phyloP scores from a whole-genome alignment of 2,329 filamentous ascomycete genomes.

The Myrmaecium sp. region DNA sequence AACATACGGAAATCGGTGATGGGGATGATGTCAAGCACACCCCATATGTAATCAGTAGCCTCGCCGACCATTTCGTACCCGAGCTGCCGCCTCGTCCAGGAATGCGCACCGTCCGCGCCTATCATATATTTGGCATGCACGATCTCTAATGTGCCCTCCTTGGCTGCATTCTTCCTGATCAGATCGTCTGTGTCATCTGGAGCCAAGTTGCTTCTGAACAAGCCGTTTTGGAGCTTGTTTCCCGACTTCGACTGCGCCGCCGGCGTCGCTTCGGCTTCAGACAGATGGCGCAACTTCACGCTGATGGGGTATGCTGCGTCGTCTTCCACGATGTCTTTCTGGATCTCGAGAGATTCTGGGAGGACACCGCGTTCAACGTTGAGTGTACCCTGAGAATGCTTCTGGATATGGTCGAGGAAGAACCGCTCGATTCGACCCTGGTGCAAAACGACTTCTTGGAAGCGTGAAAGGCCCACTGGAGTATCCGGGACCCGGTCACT shows the following conservation, averaged over 20 bases:
- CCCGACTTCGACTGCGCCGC: slow-evolving; percentile 20
- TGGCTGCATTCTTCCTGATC: slow-evolving; percentile 22
- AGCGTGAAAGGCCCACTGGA: slow-evolving; percentile 42
- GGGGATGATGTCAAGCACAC: slow-evolving; percentile 34
- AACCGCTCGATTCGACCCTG: slow-evolving; percentile 55
- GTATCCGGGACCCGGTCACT: slow-evolving; percentile 47
- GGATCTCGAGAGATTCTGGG: slow-evolving; percentile 37
- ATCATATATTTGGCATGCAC: slow-evolving; percentile 47
- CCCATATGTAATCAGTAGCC: slow-evolving; percentile 36
- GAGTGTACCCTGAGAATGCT: slow-evolving; percentile 37
- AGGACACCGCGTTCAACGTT: slow-evolving; percentile 39
- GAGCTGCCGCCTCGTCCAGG: slow-evolving; percentile 43
- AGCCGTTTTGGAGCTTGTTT: slow-evolving; percentile 27
- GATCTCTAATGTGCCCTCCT: slow-evolving; percentile 20
- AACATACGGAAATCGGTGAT: slow-evolving; percentile 36
- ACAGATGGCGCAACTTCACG: slow-evolving; percentile 39
- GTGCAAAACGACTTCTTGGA: slow-evolving; percentile 50
- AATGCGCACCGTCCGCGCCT: slow-evolving; percentile 52
- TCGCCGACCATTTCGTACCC: slow-evolving; percentile 40
- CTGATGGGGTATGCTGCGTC: slow-evolving; percentile 41
- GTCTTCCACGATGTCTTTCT: slow-evolving; percentile 33
- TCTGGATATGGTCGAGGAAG: slow-evolving; percentile 44
- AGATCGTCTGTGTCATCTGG: slow-evolving; percentile 41
- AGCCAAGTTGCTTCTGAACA: slow-evolving; percentile 43
- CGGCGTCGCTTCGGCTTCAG: slow-evolving; percentile 40